Evolutionary conservation across 352 stramenopile genomes (phyloP), one percentile per base, ranked within the genome.

Genomic region (Globisporangium spiculum): DNA sequence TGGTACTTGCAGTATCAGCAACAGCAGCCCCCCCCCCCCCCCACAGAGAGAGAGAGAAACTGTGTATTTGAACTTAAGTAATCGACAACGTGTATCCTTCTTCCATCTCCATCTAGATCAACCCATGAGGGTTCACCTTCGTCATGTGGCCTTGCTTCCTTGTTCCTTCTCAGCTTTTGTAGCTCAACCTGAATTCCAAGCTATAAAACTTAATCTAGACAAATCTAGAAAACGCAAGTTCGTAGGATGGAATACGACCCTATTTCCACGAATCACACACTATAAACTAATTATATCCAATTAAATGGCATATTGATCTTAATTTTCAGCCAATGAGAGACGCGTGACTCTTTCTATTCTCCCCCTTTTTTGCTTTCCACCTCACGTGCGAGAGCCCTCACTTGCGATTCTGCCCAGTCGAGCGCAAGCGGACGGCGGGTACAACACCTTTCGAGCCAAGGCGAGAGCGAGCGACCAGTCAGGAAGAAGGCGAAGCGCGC

Each of bases 391-490:
- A 20, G 5, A 52, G 54, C 59, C 10, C 18, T 68, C 63, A 68
- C 53, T 68, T 63, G 53, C 63, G 38, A 68, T 56, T 68, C 41
- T 68, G 38, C 63, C 36, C 12, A 1, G 34, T 34, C 38, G 53
- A 63, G 63, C 63, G 26, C 53, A 68, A 68, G 63, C 30, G 20
- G 7, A 18, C 22, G 4, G 27, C 30, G 3, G 22, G 32, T 26
- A 30, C 24, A 27, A 56, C 22, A 44, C 22, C 59, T n/a, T 32
- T 14, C 36, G 32, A 62, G 22, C n/a, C 20, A 26, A 48, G 60
- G 34, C 22, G 34, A 30, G n/a, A 14, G 48, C 34, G 34, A 41
- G 26, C 48, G 20, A 18, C 16, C 10, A 22, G 20, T 8, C 5
- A 41, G 32, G 32, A 52, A 22, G 44, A 52, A 52, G 44, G 41